Percentiles rank a stretch among this genome's conserved stretches.
These are phyloP conservation scores for Vanrija pseudolonga DNA, from an alignment of 1,284 basidiomycete genomes.

Conservation along the genomic window DNA sequence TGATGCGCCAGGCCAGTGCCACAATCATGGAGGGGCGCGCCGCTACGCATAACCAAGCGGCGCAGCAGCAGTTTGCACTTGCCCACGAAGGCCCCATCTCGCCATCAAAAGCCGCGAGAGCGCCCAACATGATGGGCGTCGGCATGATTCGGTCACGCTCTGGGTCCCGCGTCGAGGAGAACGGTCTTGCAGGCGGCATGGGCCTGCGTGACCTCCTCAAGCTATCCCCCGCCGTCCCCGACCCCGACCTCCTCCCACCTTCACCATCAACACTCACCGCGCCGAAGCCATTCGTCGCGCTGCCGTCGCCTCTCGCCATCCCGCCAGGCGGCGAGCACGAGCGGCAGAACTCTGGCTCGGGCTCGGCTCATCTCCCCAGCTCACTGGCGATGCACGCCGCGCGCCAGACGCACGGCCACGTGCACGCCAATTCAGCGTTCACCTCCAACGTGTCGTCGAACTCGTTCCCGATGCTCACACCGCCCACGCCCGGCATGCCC, in stretches of 20 bases:
- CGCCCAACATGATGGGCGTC: slow-evolving; percentile 19
- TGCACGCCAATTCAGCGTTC: not conserved
- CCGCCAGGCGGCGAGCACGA: slow-evolving; percentile 23
- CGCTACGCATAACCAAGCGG: slow-evolving; percentile 28
- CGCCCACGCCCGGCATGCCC: not conserved
- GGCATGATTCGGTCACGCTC: slow-evolving; percentile 41
- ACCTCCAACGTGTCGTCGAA: slow-evolving; percentile 1
- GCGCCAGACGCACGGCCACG: not conserved
- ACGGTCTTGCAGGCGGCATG: slow-evolving; percentile 15
- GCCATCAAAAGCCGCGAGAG: slow-evolving; percentile 23
- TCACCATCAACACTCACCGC: slow-evolving; percentile 59
- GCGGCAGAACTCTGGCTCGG: not conserved
- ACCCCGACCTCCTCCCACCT: slow-evolving; percentile 65
- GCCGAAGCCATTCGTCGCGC: slow-evolving; percentile 46
- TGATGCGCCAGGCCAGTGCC: slow-evolving; percentile 47
- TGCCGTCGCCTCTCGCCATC: slow-evolving; percentile 53
- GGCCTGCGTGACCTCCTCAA: slow-evolving; percentile 45
- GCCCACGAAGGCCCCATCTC: slow-evolving; percentile 20
- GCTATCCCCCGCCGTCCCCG: slow-evolving; percentile 41
- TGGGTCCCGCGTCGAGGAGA: slow-evolving; percentile 33
- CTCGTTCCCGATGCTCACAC: not conserved
- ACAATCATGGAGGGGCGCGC: slow-evolving; percentile 47
- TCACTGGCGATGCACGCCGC: slow-evolving; percentile 8
- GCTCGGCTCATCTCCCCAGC: slow-evolving; percentile 21
- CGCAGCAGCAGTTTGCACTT: slow-evolving; percentile 25